A percentile compares a stretch with the other conserved stretches of the same genome.
These are phyloP conservation scores for Cenococcum geophilum DNA, from an alignment of 495 filamentous ascomycete species.

Conservation along the genomic window DNA sequence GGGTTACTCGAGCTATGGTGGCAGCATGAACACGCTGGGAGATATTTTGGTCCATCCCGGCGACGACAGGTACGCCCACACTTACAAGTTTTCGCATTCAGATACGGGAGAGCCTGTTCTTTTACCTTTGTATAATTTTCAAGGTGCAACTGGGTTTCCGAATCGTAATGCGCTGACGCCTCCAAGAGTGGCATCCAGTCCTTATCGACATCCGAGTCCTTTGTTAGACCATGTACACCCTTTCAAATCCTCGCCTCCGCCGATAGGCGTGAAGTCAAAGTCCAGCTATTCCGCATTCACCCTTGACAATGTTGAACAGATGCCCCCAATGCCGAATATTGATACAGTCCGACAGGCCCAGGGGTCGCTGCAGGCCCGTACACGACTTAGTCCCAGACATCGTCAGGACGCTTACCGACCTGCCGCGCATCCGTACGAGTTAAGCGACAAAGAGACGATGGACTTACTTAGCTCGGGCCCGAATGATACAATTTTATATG, in stretches of 20 bases:
- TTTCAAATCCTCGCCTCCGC: constrained; percentile 27
- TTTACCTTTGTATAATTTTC: constrained; percentile 24
- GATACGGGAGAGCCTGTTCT: constrained; percentile 4
- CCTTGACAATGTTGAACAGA: neutral
- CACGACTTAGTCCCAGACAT: neutral
- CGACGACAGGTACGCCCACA: neutral
- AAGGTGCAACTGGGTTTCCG: constrained; percentile 17
- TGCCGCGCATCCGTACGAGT: neutral
- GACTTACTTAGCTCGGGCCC: constrained; percentile 28
- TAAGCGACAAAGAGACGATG: constrained; percentile 19
- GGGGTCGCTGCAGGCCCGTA: neutral
- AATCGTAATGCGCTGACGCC: constrained; percentile 20
- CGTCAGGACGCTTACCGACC: constrained; percentile 5
- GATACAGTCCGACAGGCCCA: neutral
- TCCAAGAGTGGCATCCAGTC: neutral
- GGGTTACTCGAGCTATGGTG: constrained; percentile 16
- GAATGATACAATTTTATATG: constrained; percentile 29
- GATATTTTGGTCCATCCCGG: neutral
- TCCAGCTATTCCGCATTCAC: constrained; percentile 1
- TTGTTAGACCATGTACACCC: constrained; percentile 33
- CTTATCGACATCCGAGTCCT: constrained; percentile 34
- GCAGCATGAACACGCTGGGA: constrained; percentile 3
- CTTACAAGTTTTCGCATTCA: neutral
- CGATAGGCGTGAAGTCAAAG: constrained; percentile 1
- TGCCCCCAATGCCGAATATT: neutral